Base-by-base conservation (phyloP, 768 basidiomycete species). In the Russula sp. region DNA sequence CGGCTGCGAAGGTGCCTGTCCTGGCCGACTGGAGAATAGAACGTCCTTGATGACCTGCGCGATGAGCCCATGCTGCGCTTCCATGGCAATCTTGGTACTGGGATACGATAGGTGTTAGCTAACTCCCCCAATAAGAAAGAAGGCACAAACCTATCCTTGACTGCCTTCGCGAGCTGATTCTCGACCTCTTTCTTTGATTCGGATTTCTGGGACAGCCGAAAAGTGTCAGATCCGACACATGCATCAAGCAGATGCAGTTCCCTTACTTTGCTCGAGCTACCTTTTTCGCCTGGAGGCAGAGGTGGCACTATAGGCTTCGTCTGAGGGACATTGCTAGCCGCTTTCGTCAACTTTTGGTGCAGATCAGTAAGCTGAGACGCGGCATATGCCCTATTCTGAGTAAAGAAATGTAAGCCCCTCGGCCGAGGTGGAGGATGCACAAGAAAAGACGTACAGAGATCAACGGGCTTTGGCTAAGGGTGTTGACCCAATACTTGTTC, bases 401-500 rank as follows among this genome's bases (percentile, higher is more conserved):
- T 24, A 20, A 22, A 14, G 30, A 36, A 9, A 2, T 1, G 36
- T 64, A 18, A 55, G 36, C 22, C 24, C n/a, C 1, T 52, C 20
- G 22, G 20, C 34, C 22, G 50, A 40, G 5, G 32, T 20, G 24
- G 14, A 53, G 14, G 1, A 28, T 46, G 32, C 9, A 46, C 5
- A 18, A 14, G 34, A 34, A 18, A 18, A 16, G 34, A 74, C 86
- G 34, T 62, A 98, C 96, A 24, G 94, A 94, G 57, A 98, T 89
- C 54, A 98, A 75, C 5, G 94, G 89, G 72, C 92, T 96, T 72
- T 93, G 92, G 70, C 91, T 93, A 44, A 99, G 80, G 2, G 97
- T 99, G 71, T 94, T 94, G 28, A 97, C 93, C 97, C 97, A 99
- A 71, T 99, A 99, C 76, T 98, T 98, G 77, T 99, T 98, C 96